These are phyloP conservation scores for Solanum medicagineum DNA, from an alignment of 257 asterid genomes.

Conservation along the genomic window DNA sequence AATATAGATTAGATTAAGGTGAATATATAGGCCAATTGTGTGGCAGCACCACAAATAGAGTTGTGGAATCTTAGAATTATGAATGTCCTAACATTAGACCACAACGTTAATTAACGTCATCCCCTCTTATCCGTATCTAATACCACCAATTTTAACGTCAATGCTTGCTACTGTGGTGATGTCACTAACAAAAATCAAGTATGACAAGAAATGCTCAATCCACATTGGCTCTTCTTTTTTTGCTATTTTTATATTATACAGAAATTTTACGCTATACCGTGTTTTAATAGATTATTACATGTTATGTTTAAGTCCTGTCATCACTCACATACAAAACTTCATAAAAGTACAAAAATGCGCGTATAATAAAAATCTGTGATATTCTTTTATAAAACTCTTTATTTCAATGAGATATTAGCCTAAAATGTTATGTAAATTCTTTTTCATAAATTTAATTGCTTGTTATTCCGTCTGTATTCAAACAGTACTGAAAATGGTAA, in stretches of 20 bases:
- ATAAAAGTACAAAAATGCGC: not conserved
- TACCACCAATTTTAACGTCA: conserved; percentile 17
- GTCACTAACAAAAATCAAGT: conserved; percentile 8
- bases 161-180: conserved; percentile 5
- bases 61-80: not conserved
- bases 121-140: conserved; percentile 3
- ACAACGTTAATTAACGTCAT: conserved; percentile 12
- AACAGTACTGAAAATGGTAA: no score
- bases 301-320: not conserved
- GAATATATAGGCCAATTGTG: not conserved
- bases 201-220: conserved; percentile 10
- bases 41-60: conserved; percentile 7
- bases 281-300: not conserved
- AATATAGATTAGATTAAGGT: not conserved
- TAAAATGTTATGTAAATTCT: not conserved
- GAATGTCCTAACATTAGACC: not conserved
- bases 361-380: not conserved
- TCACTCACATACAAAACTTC: not conserved
- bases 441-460: not conserved
- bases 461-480: no score
- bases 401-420: not conserved
- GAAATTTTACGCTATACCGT: not conserved
- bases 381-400: not conserved
- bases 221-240: not conserved
- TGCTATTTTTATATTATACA: not conserved